Conservation (phyloP, 2,329 filamentous ascomycete species). For the Pestalotiopsis sp. region DNA sequence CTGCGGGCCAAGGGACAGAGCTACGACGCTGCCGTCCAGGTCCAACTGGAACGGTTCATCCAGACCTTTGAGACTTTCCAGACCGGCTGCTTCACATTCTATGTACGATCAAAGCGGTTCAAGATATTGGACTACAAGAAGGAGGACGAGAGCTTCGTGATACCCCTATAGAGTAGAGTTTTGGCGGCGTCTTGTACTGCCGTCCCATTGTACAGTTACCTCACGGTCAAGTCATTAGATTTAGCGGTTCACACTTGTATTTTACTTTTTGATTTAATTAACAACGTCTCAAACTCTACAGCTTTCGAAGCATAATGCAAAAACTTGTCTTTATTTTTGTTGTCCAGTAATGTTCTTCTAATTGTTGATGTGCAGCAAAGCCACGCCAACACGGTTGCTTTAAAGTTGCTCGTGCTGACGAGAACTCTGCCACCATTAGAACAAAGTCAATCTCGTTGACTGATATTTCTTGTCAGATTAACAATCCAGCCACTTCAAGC, state of each 20-base stretch:
- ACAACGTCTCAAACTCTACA: background rate
- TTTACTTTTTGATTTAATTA: background rate
- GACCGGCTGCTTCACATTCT: background rate
- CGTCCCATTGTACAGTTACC: background rate
- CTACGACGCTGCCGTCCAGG: background rate
- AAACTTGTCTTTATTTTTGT: too few species aligned
- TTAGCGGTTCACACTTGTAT: background rate
- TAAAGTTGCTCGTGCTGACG: too few species aligned
- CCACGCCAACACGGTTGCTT: too few species aligned
- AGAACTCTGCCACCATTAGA: too few species aligned
- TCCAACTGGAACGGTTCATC: background rate
- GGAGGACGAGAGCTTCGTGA: background rate
- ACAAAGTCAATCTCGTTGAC: too few species aligned
- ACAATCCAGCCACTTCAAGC: too few species aligned
- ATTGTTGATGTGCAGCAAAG: too few species aligned
- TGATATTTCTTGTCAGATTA: too few species aligned
- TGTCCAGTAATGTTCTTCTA: too few species aligned
- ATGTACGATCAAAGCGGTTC: background rate
- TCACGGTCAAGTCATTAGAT: background rate
- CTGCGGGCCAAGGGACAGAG: background rate
- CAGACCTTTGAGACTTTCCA: conserved; percentile 1
- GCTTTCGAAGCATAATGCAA: too few species aligned
- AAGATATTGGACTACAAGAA: background rate
- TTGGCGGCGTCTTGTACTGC: background rate
- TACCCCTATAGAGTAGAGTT: background rate